Evolutionary conservation across 106 monocot species (phyloP), one percentile per base, ranked within the genome.

Genomic region (Apostasia ramifera): DNA sequence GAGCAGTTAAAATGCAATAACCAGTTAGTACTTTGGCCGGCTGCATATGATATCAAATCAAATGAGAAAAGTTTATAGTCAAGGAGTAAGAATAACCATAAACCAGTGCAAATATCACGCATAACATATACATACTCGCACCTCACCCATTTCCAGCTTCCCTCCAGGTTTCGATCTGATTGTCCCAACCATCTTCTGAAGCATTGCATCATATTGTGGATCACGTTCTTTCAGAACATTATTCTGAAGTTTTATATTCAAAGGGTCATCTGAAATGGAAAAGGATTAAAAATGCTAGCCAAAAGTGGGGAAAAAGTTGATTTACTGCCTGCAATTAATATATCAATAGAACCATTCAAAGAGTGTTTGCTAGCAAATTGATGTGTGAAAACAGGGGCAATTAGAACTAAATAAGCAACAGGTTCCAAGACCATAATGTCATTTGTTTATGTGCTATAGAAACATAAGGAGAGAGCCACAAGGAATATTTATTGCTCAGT

Each of bases 121-220:
- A 50, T 50, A 55, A 49, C 7, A 8, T 40, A 38, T n/a, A 12
- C 56, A 26, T 11, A 70, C 55, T 38, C 77, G 71, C 56, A 88
- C 88, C 85, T 89, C 85, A 51, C 89, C 85, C 85, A 85, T 89
- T 74, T 85, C 89, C 56, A 61, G 85, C 74, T 85, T 89, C 39
- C 85, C 89, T 57, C 82, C 85, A 50, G 71, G 82, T 61, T 82
- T 85, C 66, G 89, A 59, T 42, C 70, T 77, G 55, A 89, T 82
- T 76, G 69, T 82, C 5, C 89, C 89, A 44, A 78, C 72, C 89
- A 89, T 89, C 59, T 84, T 77, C 61, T 57, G 57, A 64, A 89
- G 85, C 85, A 89, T 82, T 40, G 65, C 77, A 82, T 89, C 85
- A 73, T 77, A 89, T 48, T 54, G 71, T 46, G 82, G 85, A 69